A percentile compares a stretch with the other conserved stretches of the same genome.
Conservation (phyloP, 306 rosid genomes). For the Corylus americana region DNA sequence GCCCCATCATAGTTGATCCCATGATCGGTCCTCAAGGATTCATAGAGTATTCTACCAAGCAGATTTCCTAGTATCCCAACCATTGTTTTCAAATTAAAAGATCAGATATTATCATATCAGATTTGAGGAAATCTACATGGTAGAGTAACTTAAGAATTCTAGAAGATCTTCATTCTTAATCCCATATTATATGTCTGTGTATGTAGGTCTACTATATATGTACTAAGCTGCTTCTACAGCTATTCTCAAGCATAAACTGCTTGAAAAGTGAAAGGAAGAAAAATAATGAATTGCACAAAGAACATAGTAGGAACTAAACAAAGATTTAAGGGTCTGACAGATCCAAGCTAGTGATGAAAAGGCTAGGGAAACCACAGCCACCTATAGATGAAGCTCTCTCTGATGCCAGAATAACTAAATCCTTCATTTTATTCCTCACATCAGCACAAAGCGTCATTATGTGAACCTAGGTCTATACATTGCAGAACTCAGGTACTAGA, state of each 20-base stretch:
- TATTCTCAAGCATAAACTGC: not conserved
- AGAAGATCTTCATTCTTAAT: no score
- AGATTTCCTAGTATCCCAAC: no score
- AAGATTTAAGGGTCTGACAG: not conserved
- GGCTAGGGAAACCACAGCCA: conserved; percentile 5
- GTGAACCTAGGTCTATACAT: not conserved
- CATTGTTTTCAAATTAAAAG: no score
- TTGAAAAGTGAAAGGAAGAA: not conserved
- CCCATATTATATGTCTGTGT: no score
- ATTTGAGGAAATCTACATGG: no score
- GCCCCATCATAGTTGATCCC: not conserved
- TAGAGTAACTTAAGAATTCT: no score
- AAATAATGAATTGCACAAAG: not conserved
- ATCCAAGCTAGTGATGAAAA: not conserved
- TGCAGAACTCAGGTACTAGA: not conserved
- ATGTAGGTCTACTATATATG: not conserved
- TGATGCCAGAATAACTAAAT: not conserved
- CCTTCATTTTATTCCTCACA: not conserved
- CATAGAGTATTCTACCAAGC: no score
- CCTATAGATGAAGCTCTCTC: not conserved
- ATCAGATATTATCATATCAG: no score
- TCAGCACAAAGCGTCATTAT: not conserved
- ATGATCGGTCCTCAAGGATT: no score
- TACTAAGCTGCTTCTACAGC: not conserved
- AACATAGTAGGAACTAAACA: not conserved